Base-by-base conservation (phyloP, 2,329 filamentous ascomycete genomes). In the Trichoderma sp. region DNA sequence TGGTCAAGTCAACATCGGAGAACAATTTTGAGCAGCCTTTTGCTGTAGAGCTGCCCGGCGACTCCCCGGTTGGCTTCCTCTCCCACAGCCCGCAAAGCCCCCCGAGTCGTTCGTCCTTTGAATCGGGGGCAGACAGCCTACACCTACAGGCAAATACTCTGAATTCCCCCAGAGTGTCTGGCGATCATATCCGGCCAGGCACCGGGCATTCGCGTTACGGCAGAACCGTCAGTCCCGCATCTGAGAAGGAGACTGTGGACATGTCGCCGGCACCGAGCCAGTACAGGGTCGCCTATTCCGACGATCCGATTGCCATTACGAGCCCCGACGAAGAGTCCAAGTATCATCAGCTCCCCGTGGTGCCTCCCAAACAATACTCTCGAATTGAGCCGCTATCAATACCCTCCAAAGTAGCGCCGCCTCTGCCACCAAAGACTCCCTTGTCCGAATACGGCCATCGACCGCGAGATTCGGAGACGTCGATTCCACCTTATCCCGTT, bases 331-430 rank as follows among this genome's bases (percentile, higher is more conserved):
- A 93, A 78, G 86, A 88, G 67, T 88, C 90, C 0, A 85, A 80
- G 76, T 80, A 83, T 77, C 83, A 83, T 77, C 83, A 80, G 33
- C 77, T 76, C 7, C 77, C 79, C 6, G 80, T 80, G 3, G 81
- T 81, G 6, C 78, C 81, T n/a, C 59, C 59, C 21, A 75, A 63
- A 11, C 53, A 33, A 8, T 27, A 63, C 8, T 81, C 82, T 63
- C 78, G 87, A 79, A 87, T 89, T 31, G 89, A 89, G 75, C 91
- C 93, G 4, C 94, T 94, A 6, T 93, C 93, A 0, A 81, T 95
- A 45, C 94, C 94, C 18, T 94, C 94, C 11, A 95, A 96, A 83
- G 95, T 92, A 1, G 93, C 93, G 4, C 94, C 94, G 8, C 94
- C 94, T 0, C 81, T 95, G 53, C 94, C 94, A 16, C 94, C 94